These are phyloP conservation scores for Saccharomyces kudriavzevii DNA, from an alignment of 805 yeast genomes.

Conservation along the genomic window DNA sequence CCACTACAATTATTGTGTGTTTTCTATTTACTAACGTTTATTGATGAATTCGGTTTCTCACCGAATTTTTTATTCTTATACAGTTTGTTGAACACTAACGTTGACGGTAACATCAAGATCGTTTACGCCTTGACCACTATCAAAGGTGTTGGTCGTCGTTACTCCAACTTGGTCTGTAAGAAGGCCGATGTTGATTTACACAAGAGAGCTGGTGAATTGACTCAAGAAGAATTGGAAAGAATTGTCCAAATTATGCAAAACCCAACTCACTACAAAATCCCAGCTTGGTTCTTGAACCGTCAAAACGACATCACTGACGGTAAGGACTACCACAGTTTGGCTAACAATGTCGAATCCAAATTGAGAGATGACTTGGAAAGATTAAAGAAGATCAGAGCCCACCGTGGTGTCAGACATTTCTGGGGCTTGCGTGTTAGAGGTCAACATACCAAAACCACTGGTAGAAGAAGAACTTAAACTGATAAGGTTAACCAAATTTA, in stretches of 20 bases:
- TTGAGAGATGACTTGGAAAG: conserved; percentile 99
- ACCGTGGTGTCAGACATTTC: conserved; percentile 99
- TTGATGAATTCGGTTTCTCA: not conserved
- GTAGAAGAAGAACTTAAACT: conserved; percentile 64
- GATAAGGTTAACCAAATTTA: not conserved
- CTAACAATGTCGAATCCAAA: conserved; percentile 98
- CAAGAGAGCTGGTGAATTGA: conserved; percentile 99
- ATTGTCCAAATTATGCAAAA: conserved; percentile 99
- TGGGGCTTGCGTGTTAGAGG: conserved; percentile 99
- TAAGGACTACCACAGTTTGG: conserved; percentile 97
- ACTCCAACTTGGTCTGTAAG: conserved; percentile 99
- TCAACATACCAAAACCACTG: conserved; percentile 99
- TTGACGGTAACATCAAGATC: conserved; percentile 99
- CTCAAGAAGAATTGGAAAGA: conserved; percentile 99
- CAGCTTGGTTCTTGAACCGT: conserved; percentile 99
- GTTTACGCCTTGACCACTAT: conserved; percentile 99
- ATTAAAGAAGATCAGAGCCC: conserved; percentile 99
- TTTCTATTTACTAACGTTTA: conserved; percentile 32
- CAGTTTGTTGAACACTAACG: conserved; percentile 99
- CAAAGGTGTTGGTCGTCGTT: conserved; percentile 99
- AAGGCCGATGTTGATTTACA: conserved; percentile 98
- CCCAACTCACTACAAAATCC: conserved; percentile 99
- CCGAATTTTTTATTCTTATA: conserved; percentile 12
- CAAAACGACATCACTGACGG: conserved; percentile 98
- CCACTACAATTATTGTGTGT: not conserved